Evolutionary conservation across 208 protist species (phyloP), one percentile per base, ranked within the genome.

Genomic region (Trypanosoma congolense): DNA sequence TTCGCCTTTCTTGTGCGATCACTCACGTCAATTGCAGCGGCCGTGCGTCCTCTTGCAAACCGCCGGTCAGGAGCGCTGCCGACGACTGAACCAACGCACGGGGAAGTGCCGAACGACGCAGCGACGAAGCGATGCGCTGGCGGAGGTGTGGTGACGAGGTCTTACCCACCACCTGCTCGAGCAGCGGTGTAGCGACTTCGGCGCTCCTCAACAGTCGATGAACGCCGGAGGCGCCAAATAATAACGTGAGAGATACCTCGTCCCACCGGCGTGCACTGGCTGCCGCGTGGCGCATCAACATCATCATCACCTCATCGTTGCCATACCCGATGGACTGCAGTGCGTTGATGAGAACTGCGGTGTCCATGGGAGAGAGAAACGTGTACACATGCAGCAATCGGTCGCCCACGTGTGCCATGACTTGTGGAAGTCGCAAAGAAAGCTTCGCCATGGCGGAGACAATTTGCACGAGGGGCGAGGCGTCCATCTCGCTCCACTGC

Each of bases 401-500:
- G 29, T 54, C 64, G 21, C 62, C 63, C 35, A 83, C 65, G 44
- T 65, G 38, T 19, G 26, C 43, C 30, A 90, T 60, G 35, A 83
- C 52, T 28, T 61, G 52, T 31, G 81, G 77, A 38, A 63, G 61
- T 16, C 81, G 75, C 36, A 91, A 42, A 33, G 76, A 84, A 16
- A 90, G 70, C 49, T 74, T 68, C 19, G 75, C 56, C 65, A 87
- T 77, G 19, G 53, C 78, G 4, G 44, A 54, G 1, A 90, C 60
- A 26, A 91, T 74, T 56, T 81, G 65, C 28, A 91, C 83, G 18
- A 94, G 70, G 52, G 78, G 73, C 25, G 73, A 56, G 5, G 81
- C 87, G 31, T 86, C 79, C 78, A 90, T 91, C 30, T 70, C 56
- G 44, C 46, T 56, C 83, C 87, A 94, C 73, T 94, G 87, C 69